phyloP scores from a whole-genome alignment of 441 rosid genomes.

The Eruca vesicaria region DNA sequence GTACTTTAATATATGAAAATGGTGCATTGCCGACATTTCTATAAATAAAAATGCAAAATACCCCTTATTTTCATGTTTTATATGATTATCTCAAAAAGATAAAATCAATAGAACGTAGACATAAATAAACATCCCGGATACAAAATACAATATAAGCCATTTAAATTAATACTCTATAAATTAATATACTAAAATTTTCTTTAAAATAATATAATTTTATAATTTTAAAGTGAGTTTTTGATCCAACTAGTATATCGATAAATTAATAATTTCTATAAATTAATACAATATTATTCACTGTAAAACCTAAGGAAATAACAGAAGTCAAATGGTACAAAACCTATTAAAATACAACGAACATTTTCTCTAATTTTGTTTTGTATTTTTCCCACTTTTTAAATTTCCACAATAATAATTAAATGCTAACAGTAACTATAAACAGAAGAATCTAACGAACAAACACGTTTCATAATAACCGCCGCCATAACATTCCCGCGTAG shows the following conservation, averaged over 20 bases:
- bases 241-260: too few species aligned
- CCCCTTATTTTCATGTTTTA: neutral
- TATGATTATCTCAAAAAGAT: neutral
- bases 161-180: too few species aligned
- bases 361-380: neutral
- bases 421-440: slow-evolving; percentile 71
- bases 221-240: too few species aligned
- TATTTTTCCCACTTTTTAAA: neutral
- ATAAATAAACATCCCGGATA: neutral
- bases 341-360: neutral
- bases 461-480: slow-evolving; percentile 51
- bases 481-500: slow-evolving; percentile 45
- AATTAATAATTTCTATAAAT: too few species aligned
- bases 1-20: neutral
- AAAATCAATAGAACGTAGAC: slow-evolving; percentile 25
- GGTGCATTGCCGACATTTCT: neutral
- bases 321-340: slow-evolving; percentile 27
- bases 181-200: too few species aligned
- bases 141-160: too few species aligned
- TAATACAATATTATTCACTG: too few species aligned
- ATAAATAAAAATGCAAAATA: neutral
- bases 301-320: slow-evolving; percentile 17
- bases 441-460: slow-evolving; percentile 60
- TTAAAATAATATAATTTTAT: too few species aligned
- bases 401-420: neutral